Percentiles rank a stretch among this genome's conserved stretches.
Conservation (phyloP, 768 basidiomycete species). For the Tulasnella sp. region DNA sequence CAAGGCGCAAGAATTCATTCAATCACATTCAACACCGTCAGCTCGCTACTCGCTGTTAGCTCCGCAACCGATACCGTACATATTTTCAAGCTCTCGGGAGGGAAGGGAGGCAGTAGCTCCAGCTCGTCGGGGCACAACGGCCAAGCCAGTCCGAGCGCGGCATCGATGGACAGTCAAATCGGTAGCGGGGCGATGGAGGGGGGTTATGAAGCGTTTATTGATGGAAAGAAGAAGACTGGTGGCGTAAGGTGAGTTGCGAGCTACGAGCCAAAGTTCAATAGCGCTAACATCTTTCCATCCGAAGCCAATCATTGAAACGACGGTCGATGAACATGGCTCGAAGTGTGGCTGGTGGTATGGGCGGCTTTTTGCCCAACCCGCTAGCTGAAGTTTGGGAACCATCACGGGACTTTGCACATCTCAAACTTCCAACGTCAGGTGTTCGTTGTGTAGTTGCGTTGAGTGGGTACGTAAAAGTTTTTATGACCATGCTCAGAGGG, state of each 20-base stretch:
- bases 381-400: constrained; percentile 98
- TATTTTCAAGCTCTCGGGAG: constrained; percentile 71
- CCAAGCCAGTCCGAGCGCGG: constrained; percentile 49
- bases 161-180: constrained; percentile 56
- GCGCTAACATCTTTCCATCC: neutral
- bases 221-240: constrained; percentile 58
- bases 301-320: constrained; percentile 40
- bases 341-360: constrained; percentile 65
- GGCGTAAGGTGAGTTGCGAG: constrained; percentile 25
- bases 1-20: constrained; percentile 79
- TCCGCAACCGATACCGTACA: constrained; percentile 94
- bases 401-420: constrained; percentile 83
- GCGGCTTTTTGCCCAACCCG: constrained; percentile 79
- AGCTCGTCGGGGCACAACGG: constrained; percentile 2
- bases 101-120: constrained; percentile 25
- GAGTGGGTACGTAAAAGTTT: constrained; percentile 54
- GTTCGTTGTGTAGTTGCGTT: constrained; percentile 82
- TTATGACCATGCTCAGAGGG: neutral
- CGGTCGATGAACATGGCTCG: constrained; percentile 71
- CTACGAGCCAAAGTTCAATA: constrained; percentile 1
- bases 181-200: constrained; percentile 52
- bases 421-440: constrained; percentile 71
- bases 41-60: constrained; percentile 79
- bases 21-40: constrained; percentile 75
- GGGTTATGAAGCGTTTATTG: constrained; percentile 81